Base-by-base conservation (phyloP, 371 early-diverging fungal species). In the Mucor ambiguus region DNA sequence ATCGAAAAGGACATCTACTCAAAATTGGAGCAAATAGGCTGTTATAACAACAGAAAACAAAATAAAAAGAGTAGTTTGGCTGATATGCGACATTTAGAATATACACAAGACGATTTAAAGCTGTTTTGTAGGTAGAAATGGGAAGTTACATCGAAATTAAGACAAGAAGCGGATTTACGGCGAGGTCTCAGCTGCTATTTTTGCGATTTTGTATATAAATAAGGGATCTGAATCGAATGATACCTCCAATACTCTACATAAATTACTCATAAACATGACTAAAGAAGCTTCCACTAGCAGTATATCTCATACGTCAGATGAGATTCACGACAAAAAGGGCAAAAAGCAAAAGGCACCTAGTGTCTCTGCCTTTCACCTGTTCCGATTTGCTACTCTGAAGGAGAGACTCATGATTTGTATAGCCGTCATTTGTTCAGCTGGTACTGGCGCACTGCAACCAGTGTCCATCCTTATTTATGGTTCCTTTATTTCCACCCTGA, bases 391-490 rank as follows among this genome's bases (percentile, higher is more conserved):
- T 14, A 71, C 73, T 0, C 24, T 38, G 1, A 41, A 44, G 1
- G 80, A 78, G 29, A 11, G 56, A 1, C 28, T 75, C 2, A 49
- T 80, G 74, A 69, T 79, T 32, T 11, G 62, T 6, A 54, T 67
- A 10, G 76, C 76, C 2, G 48, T 30, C 0, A 37, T 78, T 20
- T 73, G 38, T 26, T 76, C 80, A 2, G 61, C 67, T 12, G 71
- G 71, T 37, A 58, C 67, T 30, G 83, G 83, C 24, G 75, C 71
- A 12, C 33, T 78, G 6, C 77, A 75, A 22, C 83, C 83, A 26
- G 68, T 65, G 1, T 69, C 76, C 1, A 82, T 80, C 46, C 52
- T 80, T 8, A 66, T 82, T 38, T 72, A 74, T 20, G 83, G 80
- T 22, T 16, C 69, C 11, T 72, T 75, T 41, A 57, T 82, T 24